Percentiles rank a stretch among this genome's conserved stretches.
Evolutionary conservation across 2,329 filamentous ascomycete genomes (phyloP).

Genomic region (Ilyonectria robusta): DNA sequence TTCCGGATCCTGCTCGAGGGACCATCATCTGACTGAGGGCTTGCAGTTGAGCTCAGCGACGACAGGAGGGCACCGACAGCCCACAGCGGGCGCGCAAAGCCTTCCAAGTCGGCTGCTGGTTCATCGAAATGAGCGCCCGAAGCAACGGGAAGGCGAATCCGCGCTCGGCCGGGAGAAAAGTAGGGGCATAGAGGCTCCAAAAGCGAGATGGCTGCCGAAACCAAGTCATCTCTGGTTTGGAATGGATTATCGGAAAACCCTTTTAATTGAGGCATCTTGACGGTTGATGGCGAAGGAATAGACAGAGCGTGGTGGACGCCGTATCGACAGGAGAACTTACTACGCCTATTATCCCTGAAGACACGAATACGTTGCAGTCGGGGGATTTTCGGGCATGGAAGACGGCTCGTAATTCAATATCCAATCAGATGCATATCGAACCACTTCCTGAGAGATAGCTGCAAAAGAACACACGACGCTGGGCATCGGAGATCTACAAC

Average conservation of each 20-base stretch:
- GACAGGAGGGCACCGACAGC: constrained; percentile 58
- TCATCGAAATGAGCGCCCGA: constrained; percentile 62
- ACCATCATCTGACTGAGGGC: background rate
- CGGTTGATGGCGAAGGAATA: too few relatives aligned
- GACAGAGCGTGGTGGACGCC: too few relatives aligned
- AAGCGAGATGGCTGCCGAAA: constrained; percentile 12
- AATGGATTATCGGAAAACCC: constrained; percentile 24
- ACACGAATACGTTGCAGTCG: background rate
- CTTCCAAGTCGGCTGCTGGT: constrained; percentile 60
- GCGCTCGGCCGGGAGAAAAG: constrained; percentile 39
- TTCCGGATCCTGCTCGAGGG: constrained; percentile 15
- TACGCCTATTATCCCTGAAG: constrained; percentile 5
- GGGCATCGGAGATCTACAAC: background rate
- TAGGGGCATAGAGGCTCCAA: constrained; percentile 7
- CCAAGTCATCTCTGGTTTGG: constrained; percentile 8
- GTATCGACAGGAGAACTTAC: background rate
- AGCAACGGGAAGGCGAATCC: constrained; percentile 54
- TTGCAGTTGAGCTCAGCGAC: constrained; percentile 46
- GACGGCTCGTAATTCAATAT: background rate
- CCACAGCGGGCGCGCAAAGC: constrained; percentile 59
- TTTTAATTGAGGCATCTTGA: constrained; percentile 17
- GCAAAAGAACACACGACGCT: background rate
- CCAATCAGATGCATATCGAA: background rate
- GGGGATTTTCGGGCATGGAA: background rate
- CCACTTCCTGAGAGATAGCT: background rate